Conservation (phyloP, 2,329 filamentous ascomycete species). For the Ilyonectria destructans region DNA sequence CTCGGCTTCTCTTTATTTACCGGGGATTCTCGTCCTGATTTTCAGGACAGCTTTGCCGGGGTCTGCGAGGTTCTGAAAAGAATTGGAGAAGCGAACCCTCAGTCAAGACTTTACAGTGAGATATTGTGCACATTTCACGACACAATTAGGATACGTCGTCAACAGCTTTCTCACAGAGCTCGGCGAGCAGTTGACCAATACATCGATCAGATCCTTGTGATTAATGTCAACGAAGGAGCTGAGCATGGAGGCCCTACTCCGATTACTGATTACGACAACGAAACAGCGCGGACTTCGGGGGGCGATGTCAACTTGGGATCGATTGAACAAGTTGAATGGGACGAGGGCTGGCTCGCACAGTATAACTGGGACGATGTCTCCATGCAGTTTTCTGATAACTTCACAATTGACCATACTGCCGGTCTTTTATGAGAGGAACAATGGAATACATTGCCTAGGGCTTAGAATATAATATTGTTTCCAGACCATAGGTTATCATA, state of each 20-base stretch:
- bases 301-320: not conserved
- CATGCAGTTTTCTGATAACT: not conserved
- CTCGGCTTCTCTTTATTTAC: slow-evolving; percentile 35
- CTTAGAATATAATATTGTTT: slow-evolving; percentile 40
- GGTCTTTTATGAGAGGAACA: too few relatives aligned
- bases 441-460: too few relatives aligned
- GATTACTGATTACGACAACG: not conserved
- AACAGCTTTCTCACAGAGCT: slow-evolving; percentile 1
- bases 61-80: not conserved
- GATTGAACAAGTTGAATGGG: not conserved
- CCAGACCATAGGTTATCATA: slow-evolving; percentile 42
- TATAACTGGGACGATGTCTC: not conserved
- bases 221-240: not conserved
- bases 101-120: slow-evolving; percentile 9
- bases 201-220: slow-evolving; percentile 8
- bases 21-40: slow-evolving; percentile 7
- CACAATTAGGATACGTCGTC: slow-evolving; percentile 3
- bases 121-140: slow-evolving; percentile 12
- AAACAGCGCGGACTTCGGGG: not conserved
- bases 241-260: not conserved
- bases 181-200: slow-evolving; percentile 12
- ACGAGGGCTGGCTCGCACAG: not conserved
- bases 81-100: slow-evolving; percentile 10
- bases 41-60: slow-evolving; percentile 14
- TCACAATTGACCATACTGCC: not conserved